phyloP scores from a whole-genome alignment of 805 yeast species.

The Metschnikowia gelsemii region DNA sequence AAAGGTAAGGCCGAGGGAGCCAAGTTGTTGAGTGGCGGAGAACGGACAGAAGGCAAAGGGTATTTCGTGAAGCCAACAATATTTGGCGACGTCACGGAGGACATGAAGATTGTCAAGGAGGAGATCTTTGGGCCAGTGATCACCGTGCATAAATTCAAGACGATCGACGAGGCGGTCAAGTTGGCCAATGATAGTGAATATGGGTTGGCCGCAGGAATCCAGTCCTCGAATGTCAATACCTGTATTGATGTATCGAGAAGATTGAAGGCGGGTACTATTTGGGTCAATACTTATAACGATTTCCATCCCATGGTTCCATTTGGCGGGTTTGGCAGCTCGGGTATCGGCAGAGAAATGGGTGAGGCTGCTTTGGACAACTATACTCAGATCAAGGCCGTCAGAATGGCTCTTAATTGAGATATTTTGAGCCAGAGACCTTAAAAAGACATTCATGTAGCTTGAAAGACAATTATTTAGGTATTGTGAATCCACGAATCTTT shows the following conservation, averaged over 20 bases:
- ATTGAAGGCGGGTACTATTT: slow-evolving; percentile 64
- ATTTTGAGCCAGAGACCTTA: too few relatives aligned
- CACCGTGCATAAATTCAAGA: slow-evolving; percentile 54
- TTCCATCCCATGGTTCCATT: slow-evolving; percentile 57
- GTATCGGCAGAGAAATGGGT: slow-evolving; percentile 71
- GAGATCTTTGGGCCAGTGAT: slow-evolving; percentile 70
- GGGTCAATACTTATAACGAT: slow-evolving; percentile 58
- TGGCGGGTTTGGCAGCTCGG: slow-evolving; percentile 65
- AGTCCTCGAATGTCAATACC: slow-evolving; percentile 51
- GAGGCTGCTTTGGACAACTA: slow-evolving; percentile 62
- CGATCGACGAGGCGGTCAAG: slow-evolving; percentile 50
- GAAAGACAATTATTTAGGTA: too few relatives aligned
- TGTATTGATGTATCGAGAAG: slow-evolving; percentile 53
- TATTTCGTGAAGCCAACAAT: slow-evolving; percentile 57
- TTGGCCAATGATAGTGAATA: slow-evolving; percentile 54
- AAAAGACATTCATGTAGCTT: too few relatives aligned
- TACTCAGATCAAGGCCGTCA: slow-evolving; percentile 78
- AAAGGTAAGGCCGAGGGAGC: slow-evolving; percentile 61
- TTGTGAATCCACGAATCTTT: too few relatives aligned
- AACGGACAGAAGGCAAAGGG: slow-evolving; percentile 47
- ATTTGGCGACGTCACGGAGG: slow-evolving; percentile 49
- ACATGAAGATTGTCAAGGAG: slow-evolving; percentile 51
- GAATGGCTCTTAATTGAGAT: slow-evolving; percentile 43
- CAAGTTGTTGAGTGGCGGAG: slow-evolving; percentile 51
- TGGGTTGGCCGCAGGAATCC: slow-evolving; percentile 62